Conservation (phyloP, 202 grass and related monocot species). For the Dendrocalamus latiflorus region DNA sequence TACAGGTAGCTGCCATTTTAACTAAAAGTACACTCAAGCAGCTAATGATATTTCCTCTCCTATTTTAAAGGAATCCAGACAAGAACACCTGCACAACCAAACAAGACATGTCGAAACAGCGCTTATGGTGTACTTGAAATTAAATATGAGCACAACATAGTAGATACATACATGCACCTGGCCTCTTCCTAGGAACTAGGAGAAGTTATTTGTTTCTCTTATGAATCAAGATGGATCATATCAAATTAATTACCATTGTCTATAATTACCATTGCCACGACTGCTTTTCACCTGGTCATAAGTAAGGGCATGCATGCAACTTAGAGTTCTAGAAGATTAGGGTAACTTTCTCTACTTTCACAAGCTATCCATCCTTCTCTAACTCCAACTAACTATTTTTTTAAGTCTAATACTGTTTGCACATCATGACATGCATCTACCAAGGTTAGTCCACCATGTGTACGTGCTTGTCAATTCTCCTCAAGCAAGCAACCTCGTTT, state of each 20-base stretch:
- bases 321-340: constrained; percentile 21
- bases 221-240: neutral
- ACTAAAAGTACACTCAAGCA: too few relatives aligned
- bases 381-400: constrained; percentile 59
- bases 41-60: constrained; percentile 31
- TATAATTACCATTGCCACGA: neutral
- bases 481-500: constrained; percentile 42
- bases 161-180: neutral
- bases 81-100: constrained; percentile 6
- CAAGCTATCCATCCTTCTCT: constrained; percentile 48
- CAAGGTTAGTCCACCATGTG: constrained; percentile 24
- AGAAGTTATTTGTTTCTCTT: neutral
- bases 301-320: neutral
- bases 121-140: neutral
- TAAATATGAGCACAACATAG: neutral
- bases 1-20: constrained; percentile 26
- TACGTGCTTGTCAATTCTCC: constrained; percentile 26
- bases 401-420: constrained; percentile 58
- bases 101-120: constrained; percentile 5
- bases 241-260: neutral
- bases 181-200: neutral
- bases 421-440: constrained; percentile 31
- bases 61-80: constrained; percentile 28
- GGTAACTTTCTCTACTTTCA: constrained; percentile 25
- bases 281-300: neutral